Percentiles rank a stretch among this genome's conserved stretches.
These are phyloP conservation scores for Sporisorium scitamineum DNA, from an alignment of 1,284 basidiomycete species.

Conservation along the genomic window DNA sequence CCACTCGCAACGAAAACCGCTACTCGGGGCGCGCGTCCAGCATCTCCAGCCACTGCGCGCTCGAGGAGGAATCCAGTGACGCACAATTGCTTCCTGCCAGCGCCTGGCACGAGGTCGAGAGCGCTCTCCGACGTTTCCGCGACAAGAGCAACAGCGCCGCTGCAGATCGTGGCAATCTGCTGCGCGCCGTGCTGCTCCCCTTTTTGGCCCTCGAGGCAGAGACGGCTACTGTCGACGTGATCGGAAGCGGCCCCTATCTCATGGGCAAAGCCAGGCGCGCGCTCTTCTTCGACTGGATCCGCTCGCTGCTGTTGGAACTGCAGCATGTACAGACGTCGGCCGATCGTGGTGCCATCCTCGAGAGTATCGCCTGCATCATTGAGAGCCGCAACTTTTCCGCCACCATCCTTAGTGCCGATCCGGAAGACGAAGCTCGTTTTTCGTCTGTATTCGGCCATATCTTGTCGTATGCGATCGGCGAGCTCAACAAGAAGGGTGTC, in stretches of 20 bases:
- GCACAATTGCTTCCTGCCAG: slow-evolving; percentile 54
- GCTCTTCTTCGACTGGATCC: slow-evolving; percentile 67
- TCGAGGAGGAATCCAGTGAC: slow-evolving; percentile 48
- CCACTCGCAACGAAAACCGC: slow-evolving; percentile 42
- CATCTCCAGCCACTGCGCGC: slow-evolving; percentile 34
- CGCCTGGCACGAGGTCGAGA: slow-evolving; percentile 64
- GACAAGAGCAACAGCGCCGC: slow-evolving; percentile 23
- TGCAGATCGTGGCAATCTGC: slow-evolving; percentile 57
- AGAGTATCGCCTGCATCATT: slow-evolving; percentile 65
- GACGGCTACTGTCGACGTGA: slow-evolving; percentile 50
- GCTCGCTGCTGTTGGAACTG: slow-evolving; percentile 56
- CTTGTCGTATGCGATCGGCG: slow-evolving; percentile 62
- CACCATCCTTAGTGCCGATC: slow-evolving; percentile 45
- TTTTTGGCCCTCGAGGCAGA: slow-evolving; percentile 66
- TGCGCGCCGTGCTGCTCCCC: slow-evolving; percentile 60
- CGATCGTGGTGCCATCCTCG: slow-evolving; percentile 64
- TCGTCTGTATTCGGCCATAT: slow-evolving; percentile 62
- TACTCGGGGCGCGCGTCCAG: slow-evolving; percentile 39
- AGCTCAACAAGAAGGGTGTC: slow-evolving; percentile 67
- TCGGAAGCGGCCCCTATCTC: slow-evolving; percentile 41
- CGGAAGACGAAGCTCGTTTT: slow-evolving; percentile 55
- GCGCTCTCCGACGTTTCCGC: slow-evolving; percentile 55
- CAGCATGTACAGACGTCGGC: slow-evolving; percentile 65
- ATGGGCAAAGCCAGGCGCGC: slow-evolving; percentile 51
- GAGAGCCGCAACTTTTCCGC: slow-evolving; percentile 62